Conservation (phyloP, 2,329 filamentous ascomycete genomes). For the Cladobotryum protrusum region DNA sequence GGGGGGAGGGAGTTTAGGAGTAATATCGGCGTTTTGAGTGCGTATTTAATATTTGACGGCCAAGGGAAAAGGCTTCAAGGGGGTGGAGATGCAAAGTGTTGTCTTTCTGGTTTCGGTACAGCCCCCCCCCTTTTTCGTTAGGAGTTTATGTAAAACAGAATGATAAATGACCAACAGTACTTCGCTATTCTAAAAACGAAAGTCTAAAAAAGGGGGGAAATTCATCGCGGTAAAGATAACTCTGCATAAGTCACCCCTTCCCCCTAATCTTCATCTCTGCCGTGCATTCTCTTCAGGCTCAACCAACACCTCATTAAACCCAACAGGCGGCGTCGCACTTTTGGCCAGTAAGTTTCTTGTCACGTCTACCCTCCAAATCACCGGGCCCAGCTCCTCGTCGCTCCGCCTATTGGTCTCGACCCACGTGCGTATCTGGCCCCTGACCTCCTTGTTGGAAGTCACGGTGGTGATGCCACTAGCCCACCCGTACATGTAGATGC, state of each 20-base stretch:
- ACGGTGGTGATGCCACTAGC: slow-evolving; percentile 27
- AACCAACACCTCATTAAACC: neutral
- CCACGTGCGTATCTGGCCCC: slow-evolving; percentile 30
- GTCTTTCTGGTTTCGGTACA: neutral
- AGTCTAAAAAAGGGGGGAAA: neutral
- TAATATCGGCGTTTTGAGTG: no score
- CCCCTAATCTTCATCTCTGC: slow-evolving; percentile 1
- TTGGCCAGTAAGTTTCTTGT: slow-evolving; percentile 32
- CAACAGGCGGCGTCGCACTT: slow-evolving; percentile 20
- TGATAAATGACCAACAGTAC: neutral
- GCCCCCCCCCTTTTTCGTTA: no score
- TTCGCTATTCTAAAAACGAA: neutral
- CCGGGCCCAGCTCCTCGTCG: slow-evolving; percentile 26
- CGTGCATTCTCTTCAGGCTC: neutral
- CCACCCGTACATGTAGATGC: slow-evolving; percentile 37
- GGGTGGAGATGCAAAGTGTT: no score
- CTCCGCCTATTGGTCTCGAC: slow-evolving; percentile 24
- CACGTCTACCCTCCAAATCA: slow-evolving; percentile 28
- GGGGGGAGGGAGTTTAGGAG: no score
- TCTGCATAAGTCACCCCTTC: no score
- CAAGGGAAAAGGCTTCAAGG: no score
- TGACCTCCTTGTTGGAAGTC: slow-evolving; percentile 36
- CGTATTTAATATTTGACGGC: no score
- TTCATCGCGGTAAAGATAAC: no score
- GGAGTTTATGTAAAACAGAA: neutral